Base-by-base conservation (phyloP, 306 rosid species). In the Nissolia schottii region DNA sequence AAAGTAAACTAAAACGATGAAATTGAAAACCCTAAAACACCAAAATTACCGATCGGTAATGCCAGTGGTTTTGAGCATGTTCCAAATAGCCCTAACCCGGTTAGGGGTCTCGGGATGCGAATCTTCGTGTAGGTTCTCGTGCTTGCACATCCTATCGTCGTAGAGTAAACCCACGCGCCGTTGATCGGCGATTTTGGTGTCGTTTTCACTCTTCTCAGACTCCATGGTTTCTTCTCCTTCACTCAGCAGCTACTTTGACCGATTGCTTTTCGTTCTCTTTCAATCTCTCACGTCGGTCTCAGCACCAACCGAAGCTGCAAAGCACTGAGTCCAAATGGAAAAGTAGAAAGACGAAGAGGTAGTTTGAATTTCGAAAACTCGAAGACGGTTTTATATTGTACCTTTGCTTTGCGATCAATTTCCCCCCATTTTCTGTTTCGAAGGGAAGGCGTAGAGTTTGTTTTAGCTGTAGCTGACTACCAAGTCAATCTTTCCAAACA, bases 81-180 rank as follows among this genome's bases (percentile, higher is more conserved):
- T 70, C 99, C 99, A 94, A 54, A 91, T 91, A 46, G 75, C 81
- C 60, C 83, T 82, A 67, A 89, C 82, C 23, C 99, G 92, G 51
- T 82, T 51, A 0, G 99, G 99, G 70, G 62, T 86, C 72, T 94
- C 99, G 14, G 95, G 95, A 75, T 94, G 99, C 67, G 20, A n/a
- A n/a, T 41, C 83, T 7, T 75, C 79, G 74, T 79, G 76, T 2
- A 86, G 87, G 1, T 76, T 71, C 54, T 65, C 35, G 51, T 94
- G 99, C 27, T 74, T 81, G 27, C 99, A 89, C 99, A 94, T 91
- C 70, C 89, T 82, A 67, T 85, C 89, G 29, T 94, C 97, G 87
- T 87, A 89, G 0, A 94, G 70, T 53, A 94, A 60, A 53, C 95
- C 99, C 3, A 94, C 91, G 18, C 77, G 87, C 20, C 80, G 90